Evolutionary conservation across 805 yeast genomes (phyloP).

Genomic region (Lachancea nothofagi): DNA sequence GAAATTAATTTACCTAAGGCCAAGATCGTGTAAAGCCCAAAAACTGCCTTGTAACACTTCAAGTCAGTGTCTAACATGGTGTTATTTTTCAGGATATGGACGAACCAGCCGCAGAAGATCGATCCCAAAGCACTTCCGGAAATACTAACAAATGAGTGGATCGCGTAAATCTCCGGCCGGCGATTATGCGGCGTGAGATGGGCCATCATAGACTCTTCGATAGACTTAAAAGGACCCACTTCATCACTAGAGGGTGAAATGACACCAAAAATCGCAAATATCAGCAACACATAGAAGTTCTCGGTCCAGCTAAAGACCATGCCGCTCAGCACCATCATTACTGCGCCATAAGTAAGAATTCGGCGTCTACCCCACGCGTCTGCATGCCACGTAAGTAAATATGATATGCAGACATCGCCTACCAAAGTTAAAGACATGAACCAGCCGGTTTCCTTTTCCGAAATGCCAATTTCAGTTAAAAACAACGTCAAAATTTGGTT

Average conservation of each 20-base stretch:
- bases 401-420: constrained; percentile 74
- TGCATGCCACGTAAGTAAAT: constrained; percentile 70
- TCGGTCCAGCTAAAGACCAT: constrained; percentile 52
- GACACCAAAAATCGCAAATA: constrained; percentile 78
- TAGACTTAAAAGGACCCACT: constrained; percentile 83
- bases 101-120: constrained; percentile 52
- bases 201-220: constrained; percentile 79
- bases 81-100: constrained; percentile 40
- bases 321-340: constrained; percentile 68
- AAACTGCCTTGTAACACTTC: constrained; percentile 50
- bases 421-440: constrained; percentile 77
- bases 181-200: constrained; percentile 62
- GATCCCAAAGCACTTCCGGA: constrained; percentile 74
- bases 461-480: constrained; percentile 47
- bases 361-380: constrained; percentile 61
- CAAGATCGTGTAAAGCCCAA: constrained; percentile 48
- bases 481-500: constrained; percentile 73
- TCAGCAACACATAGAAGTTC: constrained; percentile 48
- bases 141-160: constrained; percentile 64
- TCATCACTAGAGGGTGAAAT: constrained; percentile 88
- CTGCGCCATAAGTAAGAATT: constrained; percentile 57
- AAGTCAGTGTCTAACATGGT: constrained; percentile 34
- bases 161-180: constrained; percentile 70
- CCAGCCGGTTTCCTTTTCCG: constrained; percentile 58
- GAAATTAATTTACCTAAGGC: constrained; percentile 49